These are phyloP conservation scores for Puccinia coronata DNA, from an alignment of 1,284 basidiomycete species.

Conservation along the genomic window DNA sequence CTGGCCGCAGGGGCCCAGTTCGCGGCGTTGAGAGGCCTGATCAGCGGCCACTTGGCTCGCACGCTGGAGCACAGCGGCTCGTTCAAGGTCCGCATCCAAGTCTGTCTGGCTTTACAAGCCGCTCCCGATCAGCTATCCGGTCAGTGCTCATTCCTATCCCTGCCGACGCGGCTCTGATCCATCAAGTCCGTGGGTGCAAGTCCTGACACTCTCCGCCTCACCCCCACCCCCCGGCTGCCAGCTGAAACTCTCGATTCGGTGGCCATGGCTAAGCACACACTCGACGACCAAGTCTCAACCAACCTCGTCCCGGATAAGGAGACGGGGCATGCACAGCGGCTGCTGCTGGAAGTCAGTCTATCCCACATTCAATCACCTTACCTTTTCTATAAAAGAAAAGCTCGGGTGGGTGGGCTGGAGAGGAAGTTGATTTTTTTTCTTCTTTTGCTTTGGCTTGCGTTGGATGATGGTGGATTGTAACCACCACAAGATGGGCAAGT, in stretches of 20 bases:
- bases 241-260: slow-evolving; percentile 1
- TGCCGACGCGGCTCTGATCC: too few relatives aligned
- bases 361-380: too few relatives aligned
- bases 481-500: too few relatives aligned
- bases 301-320: slow-evolving; percentile 31
- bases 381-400: not conserved
- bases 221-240: not conserved
- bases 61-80: slow-evolving; percentile 19
- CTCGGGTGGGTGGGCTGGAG: too few relatives aligned
- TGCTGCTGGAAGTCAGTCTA: slow-evolving; percentile 22
- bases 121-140: not conserved
- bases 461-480: too few relatives aligned
- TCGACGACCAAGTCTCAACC: not conserved
- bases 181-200: too few relatives aligned
- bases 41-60: not conserved
- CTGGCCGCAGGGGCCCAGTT: not conserved
- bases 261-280: not conserved
- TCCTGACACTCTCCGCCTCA: too few relatives aligned
- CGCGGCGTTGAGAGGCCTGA: not conserved
- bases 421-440: not conserved
- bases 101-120: slow-evolving; percentile 35
- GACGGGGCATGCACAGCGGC: slow-evolving; percentile 29
- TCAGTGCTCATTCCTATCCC: too few relatives aligned
- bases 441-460: too few relatives aligned
- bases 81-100: slow-evolving; percentile 45